These are phyloP conservation scores for Diaporthe sp. DNA, from an alignment of 2,329 filamentous ascomycete genomes.

Conservation along the genomic window DNA sequence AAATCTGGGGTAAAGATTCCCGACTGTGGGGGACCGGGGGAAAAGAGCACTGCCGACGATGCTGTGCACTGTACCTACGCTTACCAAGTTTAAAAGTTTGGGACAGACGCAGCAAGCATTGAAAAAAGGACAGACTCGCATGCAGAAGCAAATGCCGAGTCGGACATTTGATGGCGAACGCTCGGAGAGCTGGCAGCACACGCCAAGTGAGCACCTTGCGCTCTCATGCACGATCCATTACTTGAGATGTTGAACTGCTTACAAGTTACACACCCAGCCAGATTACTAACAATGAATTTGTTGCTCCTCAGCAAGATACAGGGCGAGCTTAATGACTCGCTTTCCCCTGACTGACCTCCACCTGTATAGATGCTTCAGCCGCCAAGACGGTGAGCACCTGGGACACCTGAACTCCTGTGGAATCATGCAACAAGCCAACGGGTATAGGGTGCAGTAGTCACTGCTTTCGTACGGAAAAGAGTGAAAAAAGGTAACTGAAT, in stretches of 20 bases:
- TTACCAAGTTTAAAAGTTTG: background rate
- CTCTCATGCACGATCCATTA: background rate
- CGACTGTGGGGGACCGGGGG: conserved; percentile 5
- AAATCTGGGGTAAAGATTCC: conserved; percentile 32
- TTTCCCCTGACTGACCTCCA: background rate
- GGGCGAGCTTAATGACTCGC: background rate
- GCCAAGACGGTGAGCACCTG: background rate
- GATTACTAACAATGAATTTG: background rate
- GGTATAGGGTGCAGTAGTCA: background rate
- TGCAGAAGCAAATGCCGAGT: background rate
- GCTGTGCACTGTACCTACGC: background rate
- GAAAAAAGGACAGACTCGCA: background rate
- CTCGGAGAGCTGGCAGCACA: background rate
- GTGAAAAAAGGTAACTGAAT: no score
- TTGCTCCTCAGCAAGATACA: background rate
- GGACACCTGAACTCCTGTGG: background rate
- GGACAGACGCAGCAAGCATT: no score
- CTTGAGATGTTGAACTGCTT: background rate
- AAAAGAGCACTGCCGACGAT: no score
- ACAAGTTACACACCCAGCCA: background rate
- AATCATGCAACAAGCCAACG: background rate
- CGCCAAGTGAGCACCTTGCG: background rate
- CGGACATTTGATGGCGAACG: background rate
- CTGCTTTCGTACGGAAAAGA: background rate
- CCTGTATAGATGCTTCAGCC: background rate